Conservation (phyloP, 176 grass and related monocot genomes). For the Avena insularis region DNA sequence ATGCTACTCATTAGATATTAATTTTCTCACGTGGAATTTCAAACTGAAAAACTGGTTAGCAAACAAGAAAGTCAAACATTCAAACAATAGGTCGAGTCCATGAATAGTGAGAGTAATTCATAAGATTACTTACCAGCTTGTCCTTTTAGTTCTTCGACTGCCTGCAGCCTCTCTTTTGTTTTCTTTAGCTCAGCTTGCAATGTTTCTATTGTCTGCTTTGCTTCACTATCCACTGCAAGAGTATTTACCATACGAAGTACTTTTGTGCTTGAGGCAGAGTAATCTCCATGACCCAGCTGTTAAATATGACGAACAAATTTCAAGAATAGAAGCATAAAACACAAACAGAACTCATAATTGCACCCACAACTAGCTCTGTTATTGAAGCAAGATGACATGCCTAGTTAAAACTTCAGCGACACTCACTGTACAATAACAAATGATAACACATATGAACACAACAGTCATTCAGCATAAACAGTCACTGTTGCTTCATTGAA, state of each 20-base stretch:
- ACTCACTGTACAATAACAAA: conserved; percentile 10
- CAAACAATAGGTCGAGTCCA: conserved; percentile 23
- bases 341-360: conserved; percentile 18
- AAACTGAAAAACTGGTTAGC: neutral
- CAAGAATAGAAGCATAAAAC: conserved; percentile 20
- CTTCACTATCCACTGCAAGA: conserved; percentile 87
- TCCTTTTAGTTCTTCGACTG: conserved; percentile 95
- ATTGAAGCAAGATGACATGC: conserved; percentile 9
- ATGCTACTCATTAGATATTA: neutral
- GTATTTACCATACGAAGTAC: conserved; percentile 97
- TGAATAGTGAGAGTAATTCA: conserved; percentile 7
- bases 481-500: conserved; percentile 24
- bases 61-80: conserved; percentile 23
- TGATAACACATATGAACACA: neutral
- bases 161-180: conserved; percentile 85
- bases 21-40: neutral
- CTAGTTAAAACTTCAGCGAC: neutral
- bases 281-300: conserved; percentile 98
- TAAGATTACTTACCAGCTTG: conserved; percentile 70
- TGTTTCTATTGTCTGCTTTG: conserved; percentile 97
- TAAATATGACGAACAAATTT: conserved; percentile 44
- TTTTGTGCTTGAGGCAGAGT: conserved; percentile 88
- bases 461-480: conserved; percentile 22
- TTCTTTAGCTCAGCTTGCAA: conserved; percentile 89
- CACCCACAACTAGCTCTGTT: neutral